These are phyloP conservation scores for Pittosporum tobira DNA, from an alignment of 129 eudicot species.

Conservation along the genomic window DNA sequence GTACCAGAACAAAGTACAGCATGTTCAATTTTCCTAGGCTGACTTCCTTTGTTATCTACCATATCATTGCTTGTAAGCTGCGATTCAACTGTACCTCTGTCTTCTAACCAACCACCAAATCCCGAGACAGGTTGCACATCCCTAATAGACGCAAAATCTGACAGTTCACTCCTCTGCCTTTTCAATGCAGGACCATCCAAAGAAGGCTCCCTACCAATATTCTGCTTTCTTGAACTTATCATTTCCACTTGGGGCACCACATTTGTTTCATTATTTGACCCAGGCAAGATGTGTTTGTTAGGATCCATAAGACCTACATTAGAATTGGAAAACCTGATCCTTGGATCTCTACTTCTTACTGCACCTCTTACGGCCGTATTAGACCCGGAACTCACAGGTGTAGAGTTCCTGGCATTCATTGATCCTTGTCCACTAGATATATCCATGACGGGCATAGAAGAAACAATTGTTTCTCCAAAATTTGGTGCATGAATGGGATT, in stretches of 20 bases:
- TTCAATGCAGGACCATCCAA: constrained; percentile 61
- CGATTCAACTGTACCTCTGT: constrained; percentile 27
- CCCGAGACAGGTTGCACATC: constrained; percentile 27
- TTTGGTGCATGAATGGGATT: constrained; percentile 19
- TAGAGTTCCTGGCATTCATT: constrained; percentile 24
- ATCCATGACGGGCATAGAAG: constrained; percentile 24
- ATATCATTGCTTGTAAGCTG: constrained; percentile 16
- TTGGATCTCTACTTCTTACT: constrained; percentile 73
- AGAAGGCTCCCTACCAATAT: constrained; percentile 33
- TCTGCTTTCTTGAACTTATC: constrained; percentile 42
- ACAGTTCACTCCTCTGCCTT: constrained; percentile 44
- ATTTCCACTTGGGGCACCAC: constrained; percentile 29
- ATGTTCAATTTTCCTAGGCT: constrained; percentile 26
- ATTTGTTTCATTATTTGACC: constrained; percentile 23
- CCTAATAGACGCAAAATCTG: constrained; percentile 17
- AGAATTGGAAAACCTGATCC: constrained; percentile 55
- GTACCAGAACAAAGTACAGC: constrained; percentile 20
- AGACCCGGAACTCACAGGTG: constrained; percentile 29
- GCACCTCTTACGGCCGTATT: constrained; percentile 32
- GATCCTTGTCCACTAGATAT: constrained; percentile 27
- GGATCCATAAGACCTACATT: constrained; percentile 25
- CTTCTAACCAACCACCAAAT: constrained; percentile 41
- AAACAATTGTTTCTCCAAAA: constrained; percentile 23
- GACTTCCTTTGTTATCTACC: constrained; percentile 13
- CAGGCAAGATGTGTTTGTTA: constrained; percentile 24